phyloP scores from a whole-genome alignment of 106 monocot genomes.

The Amphibolis antarctica region DNA sequence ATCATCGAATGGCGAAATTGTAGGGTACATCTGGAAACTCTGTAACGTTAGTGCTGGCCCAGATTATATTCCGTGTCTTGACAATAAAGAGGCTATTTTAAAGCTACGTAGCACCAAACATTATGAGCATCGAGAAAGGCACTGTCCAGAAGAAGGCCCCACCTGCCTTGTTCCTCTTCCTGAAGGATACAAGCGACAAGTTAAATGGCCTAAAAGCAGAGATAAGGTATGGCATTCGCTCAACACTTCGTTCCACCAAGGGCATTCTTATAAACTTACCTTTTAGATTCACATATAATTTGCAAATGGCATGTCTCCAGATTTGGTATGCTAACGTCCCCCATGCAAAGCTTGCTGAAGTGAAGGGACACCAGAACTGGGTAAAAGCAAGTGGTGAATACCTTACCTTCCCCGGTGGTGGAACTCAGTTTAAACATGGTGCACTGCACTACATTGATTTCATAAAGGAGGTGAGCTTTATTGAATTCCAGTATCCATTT shows the following conservation, averaged over 20 bases:
- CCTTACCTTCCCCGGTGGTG: slow-evolving; percentile 91
- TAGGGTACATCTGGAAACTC: slow-evolving; percentile 58
- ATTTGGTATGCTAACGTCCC: slow-evolving; percentile 96
- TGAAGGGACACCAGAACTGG: slow-evolving; percentile 96
- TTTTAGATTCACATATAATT: background rate
- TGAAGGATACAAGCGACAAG: slow-evolving; percentile 47
- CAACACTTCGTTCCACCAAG: background rate
- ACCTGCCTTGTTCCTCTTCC: slow-evolving; percentile 83
- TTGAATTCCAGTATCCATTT: background rate
- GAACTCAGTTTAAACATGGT: slow-evolving; percentile 85
- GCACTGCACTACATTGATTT: slow-evolving; percentile 85
- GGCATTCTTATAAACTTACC: background rate
- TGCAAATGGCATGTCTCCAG: slow-evolving; percentile 24
- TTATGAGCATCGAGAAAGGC: slow-evolving; percentile 84
- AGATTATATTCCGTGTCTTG: slow-evolving; percentile 97
- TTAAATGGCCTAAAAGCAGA: slow-evolving; percentile 81
- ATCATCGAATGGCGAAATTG: slow-evolving; percentile 14
- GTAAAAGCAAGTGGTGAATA: slow-evolving; percentile 82
- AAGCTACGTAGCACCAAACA: slow-evolving; percentile 56
- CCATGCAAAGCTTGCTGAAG: slow-evolving; percentile 52
- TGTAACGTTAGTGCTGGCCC: slow-evolving; percentile 51
- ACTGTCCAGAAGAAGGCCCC: slow-evolving; percentile 69
- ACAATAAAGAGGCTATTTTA: slow-evolving; percentile 63
- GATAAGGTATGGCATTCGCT: slow-evolving; percentile 45
- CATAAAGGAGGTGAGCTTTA: slow-evolving; percentile 52